Conservation (phyloP, 345 rosid genomes). For the Geranium brycei region DNA sequence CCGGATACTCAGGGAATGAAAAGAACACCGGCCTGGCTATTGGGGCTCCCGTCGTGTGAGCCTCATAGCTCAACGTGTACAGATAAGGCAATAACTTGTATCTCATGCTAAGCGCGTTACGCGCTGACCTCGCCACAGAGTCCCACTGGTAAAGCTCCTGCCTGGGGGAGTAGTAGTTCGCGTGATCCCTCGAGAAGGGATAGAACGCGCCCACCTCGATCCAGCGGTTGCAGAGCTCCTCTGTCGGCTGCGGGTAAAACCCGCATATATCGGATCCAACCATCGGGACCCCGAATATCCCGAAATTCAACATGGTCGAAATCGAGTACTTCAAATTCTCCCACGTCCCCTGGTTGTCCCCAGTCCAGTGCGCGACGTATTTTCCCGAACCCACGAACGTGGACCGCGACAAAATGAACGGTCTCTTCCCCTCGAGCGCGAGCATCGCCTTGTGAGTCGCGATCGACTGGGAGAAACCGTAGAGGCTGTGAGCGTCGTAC, state of each 20-base stretch:
- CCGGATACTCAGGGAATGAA: constrained; percentile 55
- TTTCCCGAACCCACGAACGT: constrained; percentile 84
- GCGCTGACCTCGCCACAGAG: constrained; percentile 64
- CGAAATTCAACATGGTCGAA: constrained; percentile 79
- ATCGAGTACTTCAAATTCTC: constrained; percentile 76
- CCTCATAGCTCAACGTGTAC: constrained; percentile 72
- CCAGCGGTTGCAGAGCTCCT: constrained; percentile 97
- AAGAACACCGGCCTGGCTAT: constrained; percentile 93
- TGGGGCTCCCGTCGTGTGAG: constrained; percentile 68
- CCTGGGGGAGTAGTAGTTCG: constrained; percentile 81
- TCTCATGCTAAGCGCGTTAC: constrained; percentile 90
- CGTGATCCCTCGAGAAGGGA: constrained; percentile 93
- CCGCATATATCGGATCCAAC: constrained; percentile 97
- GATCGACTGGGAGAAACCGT: constrained; percentile 76
- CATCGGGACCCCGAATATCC: constrained; percentile 89
- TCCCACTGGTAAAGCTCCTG: constrained; percentile 97
- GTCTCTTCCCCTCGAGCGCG: constrained; percentile 71
- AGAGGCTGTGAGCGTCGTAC: constrained; percentile 86
- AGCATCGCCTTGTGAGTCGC: constrained; percentile 83
- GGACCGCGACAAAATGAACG: constrained; percentile 75
- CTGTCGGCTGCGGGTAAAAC: constrained; percentile 79
- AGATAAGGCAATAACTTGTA: constrained; percentile 74
- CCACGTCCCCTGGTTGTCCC: constrained; percentile 94
- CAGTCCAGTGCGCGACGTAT: constrained; percentile 95
- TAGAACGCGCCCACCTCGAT: constrained; percentile 90